These are phyloP conservation scores for Sanghuangporus baumii DNA, from an alignment of 1,284 basidiomycete species.

Conservation along the genomic window DNA sequence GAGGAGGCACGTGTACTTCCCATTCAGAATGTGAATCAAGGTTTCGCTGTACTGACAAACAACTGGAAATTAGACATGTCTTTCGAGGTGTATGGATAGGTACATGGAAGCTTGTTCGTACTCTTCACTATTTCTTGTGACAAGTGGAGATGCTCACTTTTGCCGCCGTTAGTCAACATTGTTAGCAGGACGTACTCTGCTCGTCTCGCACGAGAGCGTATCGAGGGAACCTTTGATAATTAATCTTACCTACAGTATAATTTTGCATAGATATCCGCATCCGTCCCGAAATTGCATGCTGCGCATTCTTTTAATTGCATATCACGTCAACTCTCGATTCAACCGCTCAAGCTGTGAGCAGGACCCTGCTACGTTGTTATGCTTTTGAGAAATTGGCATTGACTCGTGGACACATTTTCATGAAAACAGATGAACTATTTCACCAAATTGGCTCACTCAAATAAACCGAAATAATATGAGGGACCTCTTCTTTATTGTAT, in stretches of 20 bases:
- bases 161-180: slow-evolving; percentile 53
- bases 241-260: background rate
- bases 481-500: no score
- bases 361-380: no score
- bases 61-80: slow-evolving; percentile 49
- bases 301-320: background rate
- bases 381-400: no score
- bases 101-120: slow-evolving; percentile 82
- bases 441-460: no score
- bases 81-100: slow-evolving; percentile 70
- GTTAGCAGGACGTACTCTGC: slow-evolving; percentile 62
- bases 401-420: no score
- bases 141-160: background rate
- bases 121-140: slow-evolving; percentile 3
- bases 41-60: background rate
- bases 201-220: slow-evolving; percentile 53
- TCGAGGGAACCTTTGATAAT: slow-evolving; percentile 18
- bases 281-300: background rate
- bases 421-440: no score
- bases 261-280: background rate
- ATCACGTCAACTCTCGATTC: no score
- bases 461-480: no score
- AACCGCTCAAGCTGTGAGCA: no score
- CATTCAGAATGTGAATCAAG: background rate
- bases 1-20: slow-evolving; percentile 58